These are phyloP conservation scores for Periconia sp. DNA, from an alignment of 2,329 filamentous ascomycete species.

Conservation along the genomic window DNA sequence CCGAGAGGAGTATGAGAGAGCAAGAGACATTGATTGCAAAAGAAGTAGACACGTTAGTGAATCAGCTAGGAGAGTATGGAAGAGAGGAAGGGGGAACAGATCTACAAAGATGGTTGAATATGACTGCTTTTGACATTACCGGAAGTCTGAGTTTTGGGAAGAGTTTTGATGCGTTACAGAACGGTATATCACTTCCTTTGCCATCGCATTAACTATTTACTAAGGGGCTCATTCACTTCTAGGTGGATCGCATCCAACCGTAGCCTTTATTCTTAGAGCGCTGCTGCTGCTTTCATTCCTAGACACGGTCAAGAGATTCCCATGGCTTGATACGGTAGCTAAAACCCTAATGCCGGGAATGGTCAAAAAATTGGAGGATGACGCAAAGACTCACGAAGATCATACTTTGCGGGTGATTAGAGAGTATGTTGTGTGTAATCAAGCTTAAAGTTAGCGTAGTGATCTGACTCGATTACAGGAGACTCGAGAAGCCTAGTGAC, in stretches of 20 bases:
- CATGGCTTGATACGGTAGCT: conserved; percentile 11
- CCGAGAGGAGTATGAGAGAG: neutral
- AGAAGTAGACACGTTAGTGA: conserved; percentile 1
- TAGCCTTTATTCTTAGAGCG: conserved; percentile 26
- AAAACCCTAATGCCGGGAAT: conserved; percentile 13
- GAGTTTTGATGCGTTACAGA: conserved; percentile 37
- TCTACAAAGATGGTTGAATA: conserved; percentile 19
- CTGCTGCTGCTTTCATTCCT: conserved; percentile 21
- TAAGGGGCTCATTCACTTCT: neutral
- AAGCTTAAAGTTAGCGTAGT: too few relatives aligned
- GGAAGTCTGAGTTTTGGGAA: conserved; percentile 60
- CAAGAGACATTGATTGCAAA: conserved; percentile 33
- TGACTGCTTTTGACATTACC: conserved; percentile 27
- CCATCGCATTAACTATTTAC: too few relatives aligned
- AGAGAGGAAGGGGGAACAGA: conserved; percentile 3
- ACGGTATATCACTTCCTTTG: neutral
- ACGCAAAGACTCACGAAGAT: neutral
- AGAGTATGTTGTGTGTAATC: neutral
- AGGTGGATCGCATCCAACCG: conserved; percentile 36
- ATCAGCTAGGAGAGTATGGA: neutral
- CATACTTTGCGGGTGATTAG: conserved; percentile 2
- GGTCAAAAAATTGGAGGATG: neutral
- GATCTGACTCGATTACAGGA: neutral
- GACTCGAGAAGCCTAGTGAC: neutral
- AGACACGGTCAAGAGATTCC: conserved; percentile 26